Evolutionary conservation across 495 filamentous ascomycete genomes (phyloP), one percentile per base, ranked within the genome.

Genomic region (Xylaria castorea): DNA sequence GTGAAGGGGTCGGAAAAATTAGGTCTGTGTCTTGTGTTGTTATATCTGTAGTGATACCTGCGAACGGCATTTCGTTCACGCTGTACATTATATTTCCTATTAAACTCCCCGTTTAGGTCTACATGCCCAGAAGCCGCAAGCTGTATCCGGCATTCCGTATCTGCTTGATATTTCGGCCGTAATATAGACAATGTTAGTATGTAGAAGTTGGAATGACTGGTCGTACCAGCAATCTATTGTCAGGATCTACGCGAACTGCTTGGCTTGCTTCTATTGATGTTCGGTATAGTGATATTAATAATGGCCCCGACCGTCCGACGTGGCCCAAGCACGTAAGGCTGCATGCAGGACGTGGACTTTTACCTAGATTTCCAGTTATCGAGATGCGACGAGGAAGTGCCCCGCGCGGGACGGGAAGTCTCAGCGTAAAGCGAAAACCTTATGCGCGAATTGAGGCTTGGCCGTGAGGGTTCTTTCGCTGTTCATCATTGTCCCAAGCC

Each of bases 41-140:
- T 42, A 63, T 63, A 42, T 38, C 60, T 63, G 18, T 60, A n/a
- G 36, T n/a, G 57, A 11, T 60, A 16, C 20, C 7, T 60, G n/a
- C 6, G 27, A 60, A 32, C 3, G 36, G 60, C 6, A 1, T 38
- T 63, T 36, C 30, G 25, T 27, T n/a, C 3, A n/a, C 22, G 57
- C n/a, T 63, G 61, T 30, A 30, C 44, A 64, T 12, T 44, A 64
- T 18, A 27, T 25, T 4, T 61, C 30, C 22, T 60, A 60, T 22
- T 27, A 27, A 42, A 44, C 12, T 64, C 38, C 38, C 38, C 25
- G 3, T 40, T 44, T 63, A 40, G 34, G 22, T 6, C n/a, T 25
- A 14, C 2, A 27, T n/a, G 32, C 7, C 3, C 5, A 63, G 60
- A 1, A 22, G 5, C 18, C 5, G n/a, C n/a, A 64, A 16, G 36